These are phyloP conservation scores for Tillandsia fasciculata DNA, from an alignment of 176 grass and related monocot species.

Conservation along the genomic window DNA sequence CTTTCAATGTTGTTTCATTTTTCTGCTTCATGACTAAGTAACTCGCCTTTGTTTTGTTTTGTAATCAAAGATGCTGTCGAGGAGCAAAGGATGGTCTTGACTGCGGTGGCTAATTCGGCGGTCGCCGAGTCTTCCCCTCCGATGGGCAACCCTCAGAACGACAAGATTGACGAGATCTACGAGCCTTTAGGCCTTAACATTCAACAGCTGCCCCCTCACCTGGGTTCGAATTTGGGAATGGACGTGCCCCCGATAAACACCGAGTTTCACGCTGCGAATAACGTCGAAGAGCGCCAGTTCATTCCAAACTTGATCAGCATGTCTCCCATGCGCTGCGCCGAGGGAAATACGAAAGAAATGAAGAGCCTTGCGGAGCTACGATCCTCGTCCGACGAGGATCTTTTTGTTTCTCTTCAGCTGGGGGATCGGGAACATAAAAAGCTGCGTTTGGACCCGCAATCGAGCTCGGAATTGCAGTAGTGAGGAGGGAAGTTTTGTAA, in stretches of 20 bases:
- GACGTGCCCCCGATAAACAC: slow-evolving; percentile 18
- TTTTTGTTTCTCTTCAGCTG: slow-evolving; percentile 63
- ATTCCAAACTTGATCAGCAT: slow-evolving; percentile 68
- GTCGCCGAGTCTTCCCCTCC: slow-evolving; percentile 52
- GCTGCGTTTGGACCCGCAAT: slow-evolving; percentile 28
- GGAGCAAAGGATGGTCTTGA: slow-evolving; percentile 63
- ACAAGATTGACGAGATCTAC: slow-evolving; percentile 54
- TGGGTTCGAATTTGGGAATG: slow-evolving; percentile 22
- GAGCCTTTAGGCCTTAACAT: slow-evolving; percentile 71
- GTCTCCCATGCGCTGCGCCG: slow-evolving; percentile 34
- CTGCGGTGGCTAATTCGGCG: slow-evolving; percentile 37
- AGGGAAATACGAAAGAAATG: slow-evolving; percentile 19
- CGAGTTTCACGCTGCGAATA: slow-evolving; percentile 24
- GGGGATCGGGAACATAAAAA: slow-evolving; percentile 72
- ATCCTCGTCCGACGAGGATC: slow-evolving; percentile 72
- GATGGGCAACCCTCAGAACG: slow-evolving; percentile 17
- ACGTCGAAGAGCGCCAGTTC: slow-evolving; percentile 86
- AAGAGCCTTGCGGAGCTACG: slow-evolving; percentile 49
- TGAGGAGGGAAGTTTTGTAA: slow-evolving; percentile 17
- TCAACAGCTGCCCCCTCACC: slow-evolving; percentile 47
- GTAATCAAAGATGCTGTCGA: slow-evolving; percentile 55
- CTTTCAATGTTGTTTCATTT: background rate
- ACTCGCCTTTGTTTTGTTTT: background rate
- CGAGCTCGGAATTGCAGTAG: slow-evolving; percentile 44
- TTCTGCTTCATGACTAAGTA: background rate